Base-by-base conservation (phyloP, 148 eudicot genomes). In the Gaultheria prostrata region DNA sequence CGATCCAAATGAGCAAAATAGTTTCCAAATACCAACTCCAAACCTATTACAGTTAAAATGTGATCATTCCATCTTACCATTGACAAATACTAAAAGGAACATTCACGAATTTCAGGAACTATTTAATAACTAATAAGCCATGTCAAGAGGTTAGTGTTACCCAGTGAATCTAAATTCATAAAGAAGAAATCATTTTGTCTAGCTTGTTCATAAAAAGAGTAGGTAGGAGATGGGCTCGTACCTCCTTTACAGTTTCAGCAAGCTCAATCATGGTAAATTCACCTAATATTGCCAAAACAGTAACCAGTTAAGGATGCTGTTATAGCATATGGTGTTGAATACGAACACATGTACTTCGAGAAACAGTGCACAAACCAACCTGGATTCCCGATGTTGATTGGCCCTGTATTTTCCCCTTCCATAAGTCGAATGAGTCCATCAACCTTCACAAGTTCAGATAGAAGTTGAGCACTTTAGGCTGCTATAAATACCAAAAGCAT, bases 221-320 rank as follows among this genome's bases (percentile, higher is more conserved):
- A 15, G 6, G 9, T 20, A 17, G 17, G 9, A 48, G 56, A 45
- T 57, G 20, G 76, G 26, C 76, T 85, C 88, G 86, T 20, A 91
- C 99, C 98, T 97, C 98, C 87, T 97, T 93, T 86, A 97, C 99
- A n/a, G 90, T 91, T 87, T 97, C 98, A 45, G 99, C 99, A 74
- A 97, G 98, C 88, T 97, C 98, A 83, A 92, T 84, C 98, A 97
- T 97, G 30, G 99, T 97, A 78, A 97, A 97, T 93, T 97, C 99
- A 92, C 98, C 98, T 95, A 85, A 76, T 63, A 6, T 39, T 39
- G 71, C 35, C 24, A 79, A 81, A 73, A 43, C 5, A 45, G 8
- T 63, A 48, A 63, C 48, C 20, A 33, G 69, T 69, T 78, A 8
- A 78, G 69, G 28, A 78, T 1, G 3, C 45, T 17, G 26, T 26